These are phyloP conservation scores for Volvox reticuliferus DNA, from an alignment of 139 green algal genomes.

Conservation along the genomic window DNA sequence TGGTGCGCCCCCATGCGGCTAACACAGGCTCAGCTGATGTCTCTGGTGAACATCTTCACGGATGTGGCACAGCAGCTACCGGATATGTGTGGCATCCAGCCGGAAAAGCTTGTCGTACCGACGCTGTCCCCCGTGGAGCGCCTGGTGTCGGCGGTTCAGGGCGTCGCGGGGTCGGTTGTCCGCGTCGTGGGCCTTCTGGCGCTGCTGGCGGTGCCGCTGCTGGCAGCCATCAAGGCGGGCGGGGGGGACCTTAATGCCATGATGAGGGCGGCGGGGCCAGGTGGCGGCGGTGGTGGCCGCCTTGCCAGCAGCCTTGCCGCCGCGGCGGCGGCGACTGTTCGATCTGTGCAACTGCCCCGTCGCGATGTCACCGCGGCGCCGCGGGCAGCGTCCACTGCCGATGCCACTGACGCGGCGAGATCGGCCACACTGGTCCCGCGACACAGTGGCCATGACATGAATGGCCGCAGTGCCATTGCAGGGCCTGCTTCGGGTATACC, in stretches of 20 bases:
- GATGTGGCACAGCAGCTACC: constrained; percentile 1
- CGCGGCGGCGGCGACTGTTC: neutral
- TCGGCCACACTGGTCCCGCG: neutral
- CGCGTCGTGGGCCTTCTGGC: constrained; percentile 14
- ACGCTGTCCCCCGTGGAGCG: constrained; percentile 19
- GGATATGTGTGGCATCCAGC: neutral
- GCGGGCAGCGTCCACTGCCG: neutral
- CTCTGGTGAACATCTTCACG: constrained; percentile 38
- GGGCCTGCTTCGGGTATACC: neutral
- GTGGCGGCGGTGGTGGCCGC: neutral
- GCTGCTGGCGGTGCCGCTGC: constrained; percentile 42
- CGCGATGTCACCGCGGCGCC: neutral
- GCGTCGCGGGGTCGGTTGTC: neutral
- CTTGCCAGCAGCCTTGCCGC: neutral
- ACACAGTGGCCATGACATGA: neutral
- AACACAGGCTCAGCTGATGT: constrained; percentile 10
- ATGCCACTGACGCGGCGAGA: neutral
- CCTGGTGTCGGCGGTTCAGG: neutral
- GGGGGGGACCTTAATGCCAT: neutral
- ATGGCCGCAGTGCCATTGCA: neutral
- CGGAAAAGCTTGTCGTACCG: constrained; percentile 27
- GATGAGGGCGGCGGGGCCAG: neutral
- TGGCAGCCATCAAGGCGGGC: constrained; percentile 28
- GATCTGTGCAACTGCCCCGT: neutral
- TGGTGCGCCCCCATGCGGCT: constrained; percentile 26